A percentile compares a stretch with the other conserved stretches of the same genome.
Conservation (phyloP, 192 early-diverging fungal genomes). For the Oehlia diaphana region DNA sequence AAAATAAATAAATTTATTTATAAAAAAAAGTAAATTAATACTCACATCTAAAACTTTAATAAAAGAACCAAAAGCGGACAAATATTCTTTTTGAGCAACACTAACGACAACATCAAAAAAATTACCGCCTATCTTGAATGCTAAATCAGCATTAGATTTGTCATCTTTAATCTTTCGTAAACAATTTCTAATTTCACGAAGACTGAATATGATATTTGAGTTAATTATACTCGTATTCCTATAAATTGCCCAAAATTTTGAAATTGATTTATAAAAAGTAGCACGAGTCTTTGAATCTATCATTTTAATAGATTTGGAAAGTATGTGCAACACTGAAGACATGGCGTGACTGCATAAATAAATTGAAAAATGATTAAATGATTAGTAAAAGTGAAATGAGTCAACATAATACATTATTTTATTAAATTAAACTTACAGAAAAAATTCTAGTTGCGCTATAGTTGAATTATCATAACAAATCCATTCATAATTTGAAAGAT, state of each 20-base stretch:
- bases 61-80: no score
- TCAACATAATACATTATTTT: no score
- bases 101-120: background rate
- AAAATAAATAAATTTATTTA: background rate
- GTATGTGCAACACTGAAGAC: background rate
- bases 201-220: background rate
- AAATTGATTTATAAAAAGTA: background rate
- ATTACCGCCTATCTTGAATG: background rate
- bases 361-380: background rate
- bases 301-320: background rate
- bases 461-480: background rate
- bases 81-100: no score
- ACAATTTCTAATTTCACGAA: conserved; percentile 10
- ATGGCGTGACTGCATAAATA: background rate
- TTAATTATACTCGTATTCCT: background rate
- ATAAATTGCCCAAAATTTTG: background rate
- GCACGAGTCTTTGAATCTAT: background rate
- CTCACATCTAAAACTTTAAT: no score
- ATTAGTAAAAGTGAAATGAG: no score
- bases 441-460: background rate
- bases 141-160: background rate
- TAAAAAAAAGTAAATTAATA: no score
- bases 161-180: conserved; percentile 3
- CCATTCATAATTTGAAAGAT: background rate
- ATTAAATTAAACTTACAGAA: background rate